Conservation (phyloP, 176 grass and related monocot genomes). For the Oropetium thomaeum region DNA sequence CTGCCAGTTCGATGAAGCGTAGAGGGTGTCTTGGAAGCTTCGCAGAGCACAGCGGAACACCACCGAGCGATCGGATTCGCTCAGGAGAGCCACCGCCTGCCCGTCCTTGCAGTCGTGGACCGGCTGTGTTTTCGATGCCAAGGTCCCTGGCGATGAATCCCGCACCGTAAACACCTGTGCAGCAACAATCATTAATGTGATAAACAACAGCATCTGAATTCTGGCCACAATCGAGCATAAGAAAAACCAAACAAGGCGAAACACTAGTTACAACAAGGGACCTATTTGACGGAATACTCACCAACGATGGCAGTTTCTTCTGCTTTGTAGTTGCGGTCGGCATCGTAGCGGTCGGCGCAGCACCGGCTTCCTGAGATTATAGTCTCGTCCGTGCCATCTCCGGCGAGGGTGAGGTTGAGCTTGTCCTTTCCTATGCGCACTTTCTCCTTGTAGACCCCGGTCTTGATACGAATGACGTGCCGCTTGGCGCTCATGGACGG, state of each 20-base stretch:
- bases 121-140: neutral
- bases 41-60: neutral
- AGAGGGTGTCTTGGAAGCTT: neutral
- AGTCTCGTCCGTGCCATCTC: neutral
- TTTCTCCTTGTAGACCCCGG: slow-evolving; percentile 20
- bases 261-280: too few species aligned
- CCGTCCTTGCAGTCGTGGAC: too few species aligned
- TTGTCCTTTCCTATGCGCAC: neutral
- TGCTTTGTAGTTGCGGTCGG: neutral
- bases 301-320: slow-evolving; percentile 5
- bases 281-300: neutral
- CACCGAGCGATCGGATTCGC: neutral
- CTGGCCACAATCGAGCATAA: too few species aligned
- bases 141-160: neutral
- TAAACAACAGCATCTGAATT: too few species aligned
- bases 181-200: neutral
- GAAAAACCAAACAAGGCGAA: too few species aligned
- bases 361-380: slow-evolving; percentile 24
- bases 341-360: neutral
- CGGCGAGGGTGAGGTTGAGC: slow-evolving; percentile 4
- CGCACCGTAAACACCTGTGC: neutral
- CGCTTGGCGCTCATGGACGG: neutral
- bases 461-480: slow-evolving; percentile 21
- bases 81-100: neutral
- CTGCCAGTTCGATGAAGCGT: rapidly evolving